Conservation (phyloP, 108 stramenopile species). For the Epithemia pelagica region DNA sequence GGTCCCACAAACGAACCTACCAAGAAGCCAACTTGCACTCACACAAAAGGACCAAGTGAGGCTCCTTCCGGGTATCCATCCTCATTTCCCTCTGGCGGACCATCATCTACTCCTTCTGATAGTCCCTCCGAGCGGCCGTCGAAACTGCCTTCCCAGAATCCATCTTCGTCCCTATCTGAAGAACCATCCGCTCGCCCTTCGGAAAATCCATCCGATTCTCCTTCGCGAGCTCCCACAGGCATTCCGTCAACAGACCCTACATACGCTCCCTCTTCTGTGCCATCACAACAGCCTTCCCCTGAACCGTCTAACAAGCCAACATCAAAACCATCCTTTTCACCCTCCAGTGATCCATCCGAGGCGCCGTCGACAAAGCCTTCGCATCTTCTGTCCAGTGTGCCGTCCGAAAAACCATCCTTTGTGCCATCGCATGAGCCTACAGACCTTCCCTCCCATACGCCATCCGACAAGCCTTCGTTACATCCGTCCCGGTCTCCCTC, state of each 20-base stretch:
- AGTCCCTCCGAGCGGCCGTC: neutral
- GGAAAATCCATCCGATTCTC: neutral
- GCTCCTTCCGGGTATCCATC: neutral
- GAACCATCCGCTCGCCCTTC: neutral
- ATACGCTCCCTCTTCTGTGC: neutral
- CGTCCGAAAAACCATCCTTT: neutral
- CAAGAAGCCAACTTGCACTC: neutral
- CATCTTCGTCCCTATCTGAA: neutral
- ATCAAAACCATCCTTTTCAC: neutral
- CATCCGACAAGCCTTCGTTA: neutral
- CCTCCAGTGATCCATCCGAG: neutral
- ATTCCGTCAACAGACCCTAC: no score
- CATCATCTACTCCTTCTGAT: neutral
- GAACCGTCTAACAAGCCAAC: neutral
- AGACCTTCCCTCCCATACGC: neutral
- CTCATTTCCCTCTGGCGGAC: neutral
- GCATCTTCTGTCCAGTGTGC: neutral
- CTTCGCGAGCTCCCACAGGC: neutral
- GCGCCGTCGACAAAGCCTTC: neutral
- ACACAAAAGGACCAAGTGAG: neutral
- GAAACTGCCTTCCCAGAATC: neutral
- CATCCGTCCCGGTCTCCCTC: neutral
- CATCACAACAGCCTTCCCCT: neutral
- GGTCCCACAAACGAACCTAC: neutral
- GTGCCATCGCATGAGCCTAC: neutral